Evolutionary conservation across 2,329 filamentous ascomycete species (phyloP).

Genomic region (Leptographium radiaticola): DNA sequence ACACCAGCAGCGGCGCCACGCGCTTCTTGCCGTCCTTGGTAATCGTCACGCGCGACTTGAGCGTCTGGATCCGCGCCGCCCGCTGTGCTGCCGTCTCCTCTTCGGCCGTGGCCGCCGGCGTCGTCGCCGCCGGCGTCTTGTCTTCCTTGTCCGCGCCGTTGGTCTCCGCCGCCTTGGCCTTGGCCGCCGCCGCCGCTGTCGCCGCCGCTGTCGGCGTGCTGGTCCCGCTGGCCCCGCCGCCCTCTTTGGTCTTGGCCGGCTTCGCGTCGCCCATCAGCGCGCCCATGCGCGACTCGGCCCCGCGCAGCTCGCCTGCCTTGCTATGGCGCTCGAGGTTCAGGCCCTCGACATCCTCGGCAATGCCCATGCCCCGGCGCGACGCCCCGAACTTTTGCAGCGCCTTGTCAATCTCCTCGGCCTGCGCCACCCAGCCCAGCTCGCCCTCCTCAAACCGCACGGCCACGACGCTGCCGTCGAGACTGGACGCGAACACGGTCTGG

Average conservation of each 20-base stretch:
- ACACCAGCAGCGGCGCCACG: constrained; percentile 82
- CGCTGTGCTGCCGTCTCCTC: constrained; percentile 38
- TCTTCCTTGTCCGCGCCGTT: constrained; percentile 19
- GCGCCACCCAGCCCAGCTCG: constrained; percentile 81
- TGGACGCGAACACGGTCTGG: constrained; percentile 71
- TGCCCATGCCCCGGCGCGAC: constrained; percentile 75
- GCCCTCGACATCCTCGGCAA: constrained; percentile 85
- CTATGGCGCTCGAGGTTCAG: constrained; percentile 79
- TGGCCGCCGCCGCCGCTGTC: constrained; percentile 1
- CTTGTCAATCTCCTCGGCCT: constrained; percentile 80
- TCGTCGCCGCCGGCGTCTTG: constrained; percentile 21
- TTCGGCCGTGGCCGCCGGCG: constrained; percentile 17
- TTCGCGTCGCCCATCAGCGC: constrained; percentile 87
- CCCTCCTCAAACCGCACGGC: constrained; percentile 70
- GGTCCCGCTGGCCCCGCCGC: not conserved
- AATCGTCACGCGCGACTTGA: constrained; percentile 87
- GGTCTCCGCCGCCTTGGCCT: constrained; percentile 14
- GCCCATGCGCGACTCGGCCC: constrained; percentile 90
- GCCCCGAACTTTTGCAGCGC: constrained; percentile 86
- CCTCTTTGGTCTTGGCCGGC: constrained; percentile 32
- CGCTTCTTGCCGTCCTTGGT: constrained; percentile 96
- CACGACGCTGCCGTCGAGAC: constrained; percentile 80
- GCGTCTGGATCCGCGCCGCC: constrained; percentile 38
- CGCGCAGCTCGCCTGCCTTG: constrained; percentile 79
- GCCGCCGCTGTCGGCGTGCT: not conserved